Conservation (phyloP, 23 red algal species). For the Chondrus crispus region DNA sequence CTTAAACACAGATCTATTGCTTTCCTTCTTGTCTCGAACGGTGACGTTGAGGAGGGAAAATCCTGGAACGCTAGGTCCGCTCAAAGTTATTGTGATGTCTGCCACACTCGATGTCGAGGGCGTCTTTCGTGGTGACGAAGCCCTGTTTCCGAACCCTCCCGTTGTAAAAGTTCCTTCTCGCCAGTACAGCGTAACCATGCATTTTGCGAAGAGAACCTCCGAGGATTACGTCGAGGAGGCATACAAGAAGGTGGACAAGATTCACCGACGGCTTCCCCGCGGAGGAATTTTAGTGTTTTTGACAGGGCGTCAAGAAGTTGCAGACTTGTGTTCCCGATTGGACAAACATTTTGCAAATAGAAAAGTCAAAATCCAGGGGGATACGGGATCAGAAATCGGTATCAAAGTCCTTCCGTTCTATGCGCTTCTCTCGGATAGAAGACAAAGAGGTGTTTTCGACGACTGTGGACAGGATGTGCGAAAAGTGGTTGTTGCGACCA, state of each 20-base stretch:
- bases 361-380: neutral
- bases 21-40: constrained; percentile 64
- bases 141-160: constrained; percentile 62
- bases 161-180: constrained; percentile 80
- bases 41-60: constrained; percentile 36
- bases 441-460: constrained; percentile 76
- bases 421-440: constrained; percentile 33
- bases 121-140: constrained; percentile 26
- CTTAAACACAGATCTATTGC: constrained; percentile 81
- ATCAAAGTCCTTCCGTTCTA: constrained; percentile 80
- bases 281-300: constrained; percentile 93
- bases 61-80: neutral
- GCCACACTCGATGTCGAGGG: constrained; percentile 80
- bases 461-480: constrained; percentile 35
- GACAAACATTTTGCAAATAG: constrained; percentile 26
- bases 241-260: constrained; percentile 50
- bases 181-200: constrained; percentile 65
- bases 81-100: constrained; percentile 93
- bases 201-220: constrained; percentile 51
- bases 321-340: constrained; percentile 50
- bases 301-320: constrained; percentile 82
- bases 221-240: constrained; percentile 83
- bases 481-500: constrained; percentile 90
- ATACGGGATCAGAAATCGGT: neutral
- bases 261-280: constrained; percentile 63